These are phyloP conservation scores for Alternaria sp. DNA, from an alignment of 2,329 filamentous ascomycete species.

Conservation along the genomic window DNA sequence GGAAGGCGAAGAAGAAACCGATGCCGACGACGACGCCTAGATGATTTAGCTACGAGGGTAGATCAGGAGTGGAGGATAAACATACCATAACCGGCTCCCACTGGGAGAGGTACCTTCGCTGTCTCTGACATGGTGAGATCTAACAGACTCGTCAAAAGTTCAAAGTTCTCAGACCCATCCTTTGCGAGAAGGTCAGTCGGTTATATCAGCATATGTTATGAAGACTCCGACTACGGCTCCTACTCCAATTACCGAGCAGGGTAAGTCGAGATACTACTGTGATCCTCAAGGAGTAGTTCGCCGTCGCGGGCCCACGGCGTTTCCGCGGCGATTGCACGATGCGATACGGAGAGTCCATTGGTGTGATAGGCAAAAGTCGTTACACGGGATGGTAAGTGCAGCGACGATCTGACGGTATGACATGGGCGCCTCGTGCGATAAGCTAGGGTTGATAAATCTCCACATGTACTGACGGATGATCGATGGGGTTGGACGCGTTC, in stretches of 20 bases:
- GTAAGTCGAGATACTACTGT: neutral
- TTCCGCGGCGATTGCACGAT: constrained; percentile 7
- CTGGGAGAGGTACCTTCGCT: constrained; percentile 28
- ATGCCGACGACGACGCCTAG: constrained; percentile 55
- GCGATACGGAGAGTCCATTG: constrained; percentile 1
- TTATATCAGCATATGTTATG: neutral
- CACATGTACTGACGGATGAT: neutral
- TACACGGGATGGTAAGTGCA: neutral
- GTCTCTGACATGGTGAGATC: constrained; percentile 23
- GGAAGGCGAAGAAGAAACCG: constrained; percentile 48
- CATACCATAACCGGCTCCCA: constrained; percentile 57
- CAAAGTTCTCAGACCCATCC: neutral
- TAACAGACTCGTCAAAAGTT: neutral
- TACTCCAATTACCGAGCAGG: constrained; percentile 4
- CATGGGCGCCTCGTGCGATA: constrained; percentile 4
- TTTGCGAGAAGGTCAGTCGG: neutral
- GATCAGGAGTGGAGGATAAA: neutral
- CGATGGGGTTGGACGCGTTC: no score
- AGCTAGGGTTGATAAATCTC: neutral
- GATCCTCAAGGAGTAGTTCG: neutral
- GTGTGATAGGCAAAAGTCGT: constrained; percentile 1
- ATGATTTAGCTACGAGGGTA: neutral
- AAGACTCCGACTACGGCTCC: neutral
- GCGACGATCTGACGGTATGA: constrained; percentile 2
- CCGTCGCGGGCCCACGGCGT: neutral